Evolutionary conservation across 306 rosid species (phyloP), one percentile per base, ranked within the genome.

Genomic region (Mimosa bimucronata): DNA sequence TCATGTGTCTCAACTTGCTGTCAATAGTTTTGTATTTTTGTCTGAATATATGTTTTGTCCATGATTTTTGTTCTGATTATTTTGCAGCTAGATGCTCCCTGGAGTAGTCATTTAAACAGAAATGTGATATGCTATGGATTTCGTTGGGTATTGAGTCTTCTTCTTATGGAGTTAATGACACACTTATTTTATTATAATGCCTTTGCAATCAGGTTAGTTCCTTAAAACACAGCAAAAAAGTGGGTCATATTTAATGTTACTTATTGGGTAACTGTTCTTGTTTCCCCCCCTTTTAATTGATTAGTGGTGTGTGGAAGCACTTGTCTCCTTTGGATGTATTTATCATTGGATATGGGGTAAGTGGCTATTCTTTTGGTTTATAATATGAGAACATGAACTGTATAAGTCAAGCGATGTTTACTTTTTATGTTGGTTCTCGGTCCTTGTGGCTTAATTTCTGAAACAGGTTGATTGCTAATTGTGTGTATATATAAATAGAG

Each of bases 301-400:
- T 75, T 76, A 92, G 98, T 79, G 97, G 89, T 46, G 80, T 88
- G 74, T 95, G 97, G 96, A 89, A 89, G 85, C 90, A 87, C 71
- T 79, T 95, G 75, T 82, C 94, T 87, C 92, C 98, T 57, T 5
- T 88, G 88, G 98, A 92, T 25, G 87, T 91, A 79, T 95, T 95
- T 86, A 87, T 95, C 38, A 89, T 92, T 34, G 98, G 98, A 87
- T 95, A 92, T 87, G 98, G 98, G 88, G 97, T 92, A 89, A 95
- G 98, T 79, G 50, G 74, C 42, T 42, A 77, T 37, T 50, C 16
- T 83, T 25, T 8, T 70, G 37, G 53, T 53, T 37, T 53, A n/a
- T 48, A 4, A 21, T 13, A 37, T 48, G 66, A 52, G 8, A 50
- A 8, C 29, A 50, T 66, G 25, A 15, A 50, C 68, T 14, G 29